Evolutionary conservation across 305 asterid genomes (phyloP), one percentile per base, ranked within the genome.

Genomic region (Solanum hybrid): DNA sequence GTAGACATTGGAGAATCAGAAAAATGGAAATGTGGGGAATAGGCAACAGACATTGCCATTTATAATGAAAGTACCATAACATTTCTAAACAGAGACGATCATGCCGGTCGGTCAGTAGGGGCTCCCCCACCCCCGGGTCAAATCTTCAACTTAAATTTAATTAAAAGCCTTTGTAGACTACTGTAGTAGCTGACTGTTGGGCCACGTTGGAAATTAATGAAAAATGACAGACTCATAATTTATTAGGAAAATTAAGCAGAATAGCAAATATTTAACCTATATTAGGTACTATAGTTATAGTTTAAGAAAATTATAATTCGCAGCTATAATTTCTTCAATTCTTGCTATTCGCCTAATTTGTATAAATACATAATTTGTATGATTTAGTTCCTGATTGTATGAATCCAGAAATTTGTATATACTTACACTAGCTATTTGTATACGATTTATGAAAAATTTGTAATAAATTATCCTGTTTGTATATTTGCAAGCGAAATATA

Each of bases 61-160:
- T 84, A 84, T 51, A 31, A 10, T 84, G 88, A 5, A 84, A 84
- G 75, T 51, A 84, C 42, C 42, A 31, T 8, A 74, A 51, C 75
- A 83, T 26, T 51, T 18, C 88, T 36, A 35, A 29, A 83, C 73
- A 83, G 87, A 83, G 90, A 57, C 39, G 46, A 90, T 88, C 26
- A 88, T 73, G 86, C 74, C 71, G 14, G 80, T 86, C 20, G 36
- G 79, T 86, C 75, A 61, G 42, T 74, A 57, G 79, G 88, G 91
- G 75, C 89, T 71, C 35, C 69, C 84, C 79, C 78, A 1, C 0
- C 31, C 46, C 88, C 71, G 0, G 12, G 89, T 89, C 82, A 91
- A 89, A 86, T 79, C 82, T 20, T 81, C 13, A 89, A 82, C 73
- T 31, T 51, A 51, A 84, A 84, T 46, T 29, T 51, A 84, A 46